These are phyloP conservation scores for Huntiella omanensis DNA, from an alignment of 2,329 filamentous ascomycete genomes.

Conservation along the genomic window DNA sequence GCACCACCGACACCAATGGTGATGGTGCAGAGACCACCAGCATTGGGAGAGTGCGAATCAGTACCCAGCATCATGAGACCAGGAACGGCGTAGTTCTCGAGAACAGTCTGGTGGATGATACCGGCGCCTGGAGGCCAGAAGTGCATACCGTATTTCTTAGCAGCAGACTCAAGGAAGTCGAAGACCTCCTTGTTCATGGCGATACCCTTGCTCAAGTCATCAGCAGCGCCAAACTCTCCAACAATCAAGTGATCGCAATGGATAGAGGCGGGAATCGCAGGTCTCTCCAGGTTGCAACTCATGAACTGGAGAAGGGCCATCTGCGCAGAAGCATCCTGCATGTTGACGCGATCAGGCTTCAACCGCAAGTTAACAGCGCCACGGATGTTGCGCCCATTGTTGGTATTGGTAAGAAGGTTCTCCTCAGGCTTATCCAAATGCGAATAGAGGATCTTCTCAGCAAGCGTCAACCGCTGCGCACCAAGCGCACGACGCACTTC, in stretches of 20 bases:
- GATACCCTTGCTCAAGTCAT: constrained; percentile 70
- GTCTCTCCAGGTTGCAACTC: constrained; percentile 76
- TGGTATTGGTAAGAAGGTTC: constrained; percentile 62
- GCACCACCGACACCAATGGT: constrained; percentile 95
- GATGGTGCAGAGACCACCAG: constrained; percentile 81
- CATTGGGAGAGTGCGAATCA: constrained; percentile 93
- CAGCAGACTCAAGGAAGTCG: constrained; percentile 86
- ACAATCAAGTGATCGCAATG: constrained; percentile 99
- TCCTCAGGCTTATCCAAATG: constrained; percentile 83
- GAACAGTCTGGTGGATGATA: constrained; percentile 92
- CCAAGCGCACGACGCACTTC: constrained; percentile 60
- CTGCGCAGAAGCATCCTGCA: constrained; percentile 97
- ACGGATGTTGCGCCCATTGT: constrained; percentile 67
- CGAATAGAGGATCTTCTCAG: constrained; percentile 96
- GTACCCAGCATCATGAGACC: constrained; percentile 98
- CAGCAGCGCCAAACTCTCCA: constrained; percentile 72
- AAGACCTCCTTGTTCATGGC: constrained; percentile 92
- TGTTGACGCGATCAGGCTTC: constrained; percentile 91
- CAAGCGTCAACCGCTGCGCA: constrained; percentile 53
- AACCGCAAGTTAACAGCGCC: constrained; percentile 87
- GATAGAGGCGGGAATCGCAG: constrained; percentile 88
- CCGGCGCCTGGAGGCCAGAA: constrained; percentile 90
- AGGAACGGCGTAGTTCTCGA: constrained; percentile 96
- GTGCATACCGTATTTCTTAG: constrained; percentile 80
- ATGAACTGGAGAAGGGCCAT: constrained; percentile 99